Conservation (phyloP, 208 protist genomes). For the Leptomonas pyrrhocoris region DNA sequence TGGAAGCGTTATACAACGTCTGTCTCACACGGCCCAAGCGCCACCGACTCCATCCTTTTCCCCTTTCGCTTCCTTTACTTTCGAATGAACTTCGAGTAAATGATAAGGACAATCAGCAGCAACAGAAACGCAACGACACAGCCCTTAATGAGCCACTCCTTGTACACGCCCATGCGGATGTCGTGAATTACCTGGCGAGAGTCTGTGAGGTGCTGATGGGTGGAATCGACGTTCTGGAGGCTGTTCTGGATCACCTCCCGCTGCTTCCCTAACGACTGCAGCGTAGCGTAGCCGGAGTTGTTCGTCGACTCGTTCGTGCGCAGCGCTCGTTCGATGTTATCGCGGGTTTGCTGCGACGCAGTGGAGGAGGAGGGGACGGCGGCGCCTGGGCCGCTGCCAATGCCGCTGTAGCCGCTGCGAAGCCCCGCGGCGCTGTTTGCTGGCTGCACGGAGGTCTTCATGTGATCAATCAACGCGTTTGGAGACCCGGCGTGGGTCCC, state of each 20-base stretch:
- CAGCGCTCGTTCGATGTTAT: conserved; percentile 70
- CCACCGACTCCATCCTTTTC: background rate
- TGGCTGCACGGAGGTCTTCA: conserved; percentile 46
- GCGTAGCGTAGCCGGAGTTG: conserved; percentile 63
- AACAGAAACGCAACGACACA: conserved; percentile 53
- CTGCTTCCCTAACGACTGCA: conserved; percentile 74
- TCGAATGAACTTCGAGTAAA: conserved; percentile 71
- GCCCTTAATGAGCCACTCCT: conserved; percentile 77
- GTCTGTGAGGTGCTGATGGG: conserved; percentile 52
- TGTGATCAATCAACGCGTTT: conserved; percentile 45
- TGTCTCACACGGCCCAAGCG: too few species aligned
- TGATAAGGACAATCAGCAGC: conserved; percentile 56
- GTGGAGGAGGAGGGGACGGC: conserved; percentile 13
- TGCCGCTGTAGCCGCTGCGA: conserved; percentile 26
- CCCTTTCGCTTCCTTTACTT: conserved; percentile 22
- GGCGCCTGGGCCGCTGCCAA: conserved; percentile 15
- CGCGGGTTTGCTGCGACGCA: conserved; percentile 45
- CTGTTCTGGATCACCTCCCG: conserved; percentile 69
- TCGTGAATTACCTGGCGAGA: conserved; percentile 61
- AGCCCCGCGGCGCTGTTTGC: background rate
- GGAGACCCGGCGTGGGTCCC: conserved; percentile 7
- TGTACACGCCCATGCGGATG: conserved; percentile 76
- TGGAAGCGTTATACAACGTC: too few species aligned
- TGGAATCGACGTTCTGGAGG: conserved; percentile 51
- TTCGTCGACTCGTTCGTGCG: conserved; percentile 66